Percentiles rank a stretch among this genome's conserved stretches.
These are phyloP conservation scores for Amphirosellinia nigrospora DNA, from an alignment of 495 filamentous ascomycete genomes.

Conservation along the genomic window DNA sequence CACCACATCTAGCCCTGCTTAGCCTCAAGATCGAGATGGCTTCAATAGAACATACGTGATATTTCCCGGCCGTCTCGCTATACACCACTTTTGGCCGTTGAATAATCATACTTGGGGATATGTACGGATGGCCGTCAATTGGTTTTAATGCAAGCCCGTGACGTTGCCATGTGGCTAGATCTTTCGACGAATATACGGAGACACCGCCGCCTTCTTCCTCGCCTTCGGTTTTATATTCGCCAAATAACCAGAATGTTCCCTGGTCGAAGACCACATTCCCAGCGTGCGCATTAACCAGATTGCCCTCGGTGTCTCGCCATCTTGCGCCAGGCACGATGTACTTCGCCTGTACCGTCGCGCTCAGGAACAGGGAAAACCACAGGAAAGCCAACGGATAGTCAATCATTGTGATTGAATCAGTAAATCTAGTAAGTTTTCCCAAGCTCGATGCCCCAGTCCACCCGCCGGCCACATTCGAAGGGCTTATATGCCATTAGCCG, in stretches of 20 bases:
- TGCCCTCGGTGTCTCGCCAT: conserved; percentile 50
- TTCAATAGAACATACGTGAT: conserved; percentile 42
- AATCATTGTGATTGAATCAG: conserved; percentile 25
- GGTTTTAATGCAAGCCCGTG: conserved; percentile 51
- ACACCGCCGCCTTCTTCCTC: conserved; percentile 52
- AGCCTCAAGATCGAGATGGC: background rate
- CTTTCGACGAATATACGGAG: conserved; percentile 49
- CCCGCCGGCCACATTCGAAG: background rate
- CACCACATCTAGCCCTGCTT: conserved; percentile 51
- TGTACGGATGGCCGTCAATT: conserved; percentile 43
- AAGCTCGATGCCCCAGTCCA: background rate
- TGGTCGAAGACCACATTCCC: conserved; percentile 45
- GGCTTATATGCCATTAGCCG: background rate
- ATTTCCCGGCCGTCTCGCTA: conserved; percentile 42
- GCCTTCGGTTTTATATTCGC: conserved; percentile 52
- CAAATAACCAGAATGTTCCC: conserved; percentile 52
- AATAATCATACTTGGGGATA: conserved; percentile 47
- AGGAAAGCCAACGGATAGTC: conserved; percentile 16
- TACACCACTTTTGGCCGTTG: conserved; percentile 55
- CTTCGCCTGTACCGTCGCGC: conserved; percentile 36
- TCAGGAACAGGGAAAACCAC: conserved; percentile 28
- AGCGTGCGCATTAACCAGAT: conserved; percentile 52
- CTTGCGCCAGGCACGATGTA: conserved; percentile 54
- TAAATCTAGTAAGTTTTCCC: background rate
- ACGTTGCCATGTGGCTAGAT: conserved; percentile 49